phyloP scores from a whole-genome alignment of 2,329 filamentous ascomycete genomes.

The Diplodia corticola region DNA sequence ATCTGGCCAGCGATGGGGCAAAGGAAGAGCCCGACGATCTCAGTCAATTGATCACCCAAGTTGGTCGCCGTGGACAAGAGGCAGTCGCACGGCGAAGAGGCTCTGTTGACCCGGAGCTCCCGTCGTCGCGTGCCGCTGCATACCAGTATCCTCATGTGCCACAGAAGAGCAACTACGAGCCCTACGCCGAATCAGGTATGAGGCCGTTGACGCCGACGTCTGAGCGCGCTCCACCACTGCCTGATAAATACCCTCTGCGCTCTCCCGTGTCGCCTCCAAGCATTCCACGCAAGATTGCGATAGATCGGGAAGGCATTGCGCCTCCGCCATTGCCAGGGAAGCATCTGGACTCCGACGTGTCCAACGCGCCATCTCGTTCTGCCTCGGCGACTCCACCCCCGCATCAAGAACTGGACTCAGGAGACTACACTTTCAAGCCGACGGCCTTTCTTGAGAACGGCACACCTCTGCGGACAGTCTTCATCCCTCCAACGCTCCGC shows the following conservation, averaged over 20 bases:
- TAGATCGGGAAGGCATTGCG: not conserved
- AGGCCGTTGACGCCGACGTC: conserved; percentile 16
- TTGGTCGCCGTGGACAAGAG: conserved; percentile 43
- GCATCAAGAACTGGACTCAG: conserved; percentile 45
- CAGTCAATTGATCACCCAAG: conserved; percentile 54
- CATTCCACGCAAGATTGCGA: conserved; percentile 14
- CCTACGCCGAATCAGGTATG: conserved; percentile 33
- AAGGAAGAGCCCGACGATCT: conserved; percentile 46
- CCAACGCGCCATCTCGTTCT: conserved; percentile 29
- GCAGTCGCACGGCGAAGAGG: conserved; percentile 31
- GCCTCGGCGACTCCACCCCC: conserved; percentile 31
- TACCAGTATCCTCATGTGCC: conserved; percentile 51
- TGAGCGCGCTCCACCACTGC: conserved; percentile 41
- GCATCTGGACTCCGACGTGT: conserved; percentile 24
- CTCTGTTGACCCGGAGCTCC: not conserved
- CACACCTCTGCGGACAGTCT: conserved; percentile 79
- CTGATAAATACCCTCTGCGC: conserved; percentile 29
- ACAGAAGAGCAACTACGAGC: conserved; percentile 38
- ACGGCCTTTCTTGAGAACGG: conserved; percentile 90
- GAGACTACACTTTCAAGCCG: conserved; percentile 76
- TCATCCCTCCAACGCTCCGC: conserved; percentile 77
- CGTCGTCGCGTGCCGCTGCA: conserved; percentile 25
- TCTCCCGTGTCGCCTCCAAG: conserved; percentile 6
- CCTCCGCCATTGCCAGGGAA: conserved; percentile 33
- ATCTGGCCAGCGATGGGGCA: conserved; percentile 33